Conservation (phyloP, 1,284 basidiomycete species). For the Sanghuangporus baumii region DNA sequence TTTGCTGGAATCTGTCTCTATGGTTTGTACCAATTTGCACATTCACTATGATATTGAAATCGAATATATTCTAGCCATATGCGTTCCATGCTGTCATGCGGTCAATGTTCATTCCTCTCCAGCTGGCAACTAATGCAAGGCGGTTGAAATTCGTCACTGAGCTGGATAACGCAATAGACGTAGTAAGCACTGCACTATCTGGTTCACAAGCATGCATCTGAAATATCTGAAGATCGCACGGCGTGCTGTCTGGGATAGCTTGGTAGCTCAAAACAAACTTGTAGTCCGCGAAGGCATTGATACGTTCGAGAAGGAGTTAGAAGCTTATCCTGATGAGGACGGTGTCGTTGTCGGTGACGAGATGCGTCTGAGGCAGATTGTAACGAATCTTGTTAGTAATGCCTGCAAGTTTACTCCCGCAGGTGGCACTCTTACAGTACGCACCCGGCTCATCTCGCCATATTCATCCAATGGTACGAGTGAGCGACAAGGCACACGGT, state of each 20-base stretch:
- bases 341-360: conserved; percentile 75
- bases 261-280: conserved; percentile 7
- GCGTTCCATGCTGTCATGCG: conserved; percentile 80
- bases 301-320: conserved; percentile 35
- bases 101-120: conserved; percentile 72
- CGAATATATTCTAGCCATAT: conserved; percentile 51
- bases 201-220: background rate
- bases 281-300: conserved; percentile 20
- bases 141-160: conserved; percentile 63
- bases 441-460: conserved; percentile 54
- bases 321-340: conserved; percentile 43
- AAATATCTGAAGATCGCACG: conserved; percentile 40
- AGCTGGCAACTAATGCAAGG: conserved; percentile 68
- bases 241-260: conserved; percentile 42
- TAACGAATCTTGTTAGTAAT: conserved; percentile 59
- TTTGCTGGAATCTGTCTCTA: conserved; percentile 65
- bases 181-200: conserved; percentile 32
- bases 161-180: conserved; percentile 72
- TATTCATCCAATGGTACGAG: conserved; percentile 22
- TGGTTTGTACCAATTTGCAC: conserved; percentile 29
- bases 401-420: conserved; percentile 64
- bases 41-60: conserved; percentile 13
- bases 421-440: conserved; percentile 61
- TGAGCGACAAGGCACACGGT: background rate
- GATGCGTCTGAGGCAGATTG: conserved; percentile 76